phyloP scores from a whole-genome alignment of 345 rosid genomes.

The Brassica juncea region DNA sequence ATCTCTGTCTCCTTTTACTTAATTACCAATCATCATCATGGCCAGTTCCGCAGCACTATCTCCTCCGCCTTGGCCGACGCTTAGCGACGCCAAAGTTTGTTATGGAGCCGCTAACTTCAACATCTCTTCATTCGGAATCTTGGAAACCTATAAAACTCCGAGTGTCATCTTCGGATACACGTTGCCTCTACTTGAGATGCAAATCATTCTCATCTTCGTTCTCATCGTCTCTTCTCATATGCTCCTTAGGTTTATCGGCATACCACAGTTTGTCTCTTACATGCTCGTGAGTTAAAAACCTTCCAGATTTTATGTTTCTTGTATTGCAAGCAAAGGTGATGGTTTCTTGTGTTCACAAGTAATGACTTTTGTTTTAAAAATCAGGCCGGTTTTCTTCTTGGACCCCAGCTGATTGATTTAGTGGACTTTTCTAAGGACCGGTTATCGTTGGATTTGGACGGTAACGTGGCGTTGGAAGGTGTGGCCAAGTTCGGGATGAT shows the following conservation, averaged over 20 bases:
- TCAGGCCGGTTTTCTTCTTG: slow-evolving; percentile 36
- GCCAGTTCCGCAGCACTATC: neutral
- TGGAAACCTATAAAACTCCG: slow-evolving; percentile 9
- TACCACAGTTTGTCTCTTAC: slow-evolving; percentile 34
- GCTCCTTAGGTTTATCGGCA: slow-evolving; percentile 33
- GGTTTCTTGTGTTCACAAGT: slow-evolving; percentile 13
- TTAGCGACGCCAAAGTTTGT: neutral
- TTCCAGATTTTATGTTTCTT: neutral
- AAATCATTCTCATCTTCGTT: slow-evolving; percentile 28
- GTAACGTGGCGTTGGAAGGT: slow-evolving; percentile 36
- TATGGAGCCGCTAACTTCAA: slow-evolving; percentile 20
- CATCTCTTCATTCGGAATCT: slow-evolving; percentile 33
- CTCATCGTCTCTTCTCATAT: slow-evolving; percentile 12
- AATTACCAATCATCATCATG: slow-evolving; percentile 5
- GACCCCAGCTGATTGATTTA: slow-evolving; percentile 31
- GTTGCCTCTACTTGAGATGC: slow-evolving; percentile 41
- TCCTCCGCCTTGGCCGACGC: slow-evolving; percentile 8
- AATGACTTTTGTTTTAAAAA: neutral
- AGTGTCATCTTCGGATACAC: slow-evolving; percentile 30
- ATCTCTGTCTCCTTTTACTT: neutral
- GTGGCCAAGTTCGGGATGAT: slow-evolving; percentile 42
- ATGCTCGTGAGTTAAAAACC: slow-evolving; percentile 32
- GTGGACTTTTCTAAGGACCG: slow-evolving; percentile 14
- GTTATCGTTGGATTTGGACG: slow-evolving; percentile 19
- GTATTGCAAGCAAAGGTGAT: neutral